Evolutionary conservation across 2,329 filamentous ascomycete genomes (phyloP), one percentile per base, ranked within the genome.

Genomic region (Paecilomyces sp.): DNA sequence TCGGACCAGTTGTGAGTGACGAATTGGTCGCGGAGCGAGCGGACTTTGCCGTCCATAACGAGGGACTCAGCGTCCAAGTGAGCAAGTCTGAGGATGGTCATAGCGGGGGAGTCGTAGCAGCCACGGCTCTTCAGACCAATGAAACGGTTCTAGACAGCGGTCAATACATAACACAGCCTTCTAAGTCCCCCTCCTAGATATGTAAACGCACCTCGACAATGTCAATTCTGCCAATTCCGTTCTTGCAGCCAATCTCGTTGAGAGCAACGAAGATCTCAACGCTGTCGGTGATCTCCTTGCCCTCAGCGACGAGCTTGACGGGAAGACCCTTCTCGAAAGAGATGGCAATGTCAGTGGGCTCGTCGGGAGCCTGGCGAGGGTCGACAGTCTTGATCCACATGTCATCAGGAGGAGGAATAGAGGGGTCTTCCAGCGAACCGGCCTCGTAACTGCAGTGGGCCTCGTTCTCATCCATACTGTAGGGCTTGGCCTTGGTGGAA

Each of bases 171-270:
- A 33, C 11, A 33, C 31, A 11, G 31, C 31, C 31, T 33, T 33
- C 31, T 12, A 12, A 33, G 7, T 12, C 31, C 5, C 31, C 11
- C 11, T 33, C 11, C 1, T 3, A 8, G 7, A 33, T 11, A 33
- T 8, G 5, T 3, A 33, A 33, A 33, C 31, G 31, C 31, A 33
- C 31, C 31, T 91, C 89, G 62, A 92, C 89, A 71, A 93, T 93
- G 75, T 93, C 90, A 65, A 93, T 88, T 69, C 90, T 82, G 68
- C 90, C 90, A 66, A 93, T 84, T 72, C 90, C 90, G 78, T 91
- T 80, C 64, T 80, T 82, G 73, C 85, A 83, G 64, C 85, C 90
- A 64, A 93, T 87, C 61, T 84, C 79, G 78, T 92, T 92, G 67
- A 85, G 81, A 59, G 84, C 82, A 62, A 85, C 79, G 81, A 93